phyloP scores from a whole-genome alignment of 345 rosid genomes.

The Noccaea caerulescens region DNA sequence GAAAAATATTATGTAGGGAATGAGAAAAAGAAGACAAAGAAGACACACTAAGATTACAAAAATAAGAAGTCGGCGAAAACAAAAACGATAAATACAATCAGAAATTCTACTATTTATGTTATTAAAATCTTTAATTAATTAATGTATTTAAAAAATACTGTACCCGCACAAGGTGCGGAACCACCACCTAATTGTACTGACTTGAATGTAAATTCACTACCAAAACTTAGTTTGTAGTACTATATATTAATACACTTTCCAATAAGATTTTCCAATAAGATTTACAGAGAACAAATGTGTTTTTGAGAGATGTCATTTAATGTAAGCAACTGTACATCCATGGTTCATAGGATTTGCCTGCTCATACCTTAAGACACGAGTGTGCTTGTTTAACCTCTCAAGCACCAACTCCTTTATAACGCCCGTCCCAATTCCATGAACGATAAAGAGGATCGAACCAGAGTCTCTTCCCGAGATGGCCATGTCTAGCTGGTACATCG shows the following conservation, averaged over 20 bases:
- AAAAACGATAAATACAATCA: too few species aligned
- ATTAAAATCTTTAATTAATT: too few species aligned
- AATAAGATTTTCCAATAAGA: too few species aligned
- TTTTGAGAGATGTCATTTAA: constrained; percentile 52
- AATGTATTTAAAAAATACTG: too few species aligned
- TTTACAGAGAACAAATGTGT: constrained; percentile 10
- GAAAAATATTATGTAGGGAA: too few species aligned
- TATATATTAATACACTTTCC: too few species aligned
- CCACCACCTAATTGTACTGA: not conserved
- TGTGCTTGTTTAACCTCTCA: constrained; percentile 60
- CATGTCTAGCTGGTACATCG: constrained; percentile 64
- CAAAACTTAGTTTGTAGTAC: constrained; percentile 8
- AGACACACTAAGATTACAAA: too few species aligned
- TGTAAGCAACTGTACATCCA: constrained; percentile 91
- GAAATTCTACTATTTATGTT: too few species aligned
- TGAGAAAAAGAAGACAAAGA: too few species aligned
- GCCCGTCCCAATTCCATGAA: constrained; percentile 88
- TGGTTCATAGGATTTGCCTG: constrained; percentile 76
- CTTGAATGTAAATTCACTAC: constrained; percentile 11
- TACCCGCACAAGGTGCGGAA: too few species aligned
- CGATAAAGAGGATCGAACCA: constrained; percentile 60
- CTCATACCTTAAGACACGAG: constrained; percentile 65
- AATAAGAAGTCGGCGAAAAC: too few species aligned
- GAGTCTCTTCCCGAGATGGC: constrained; percentile 59
- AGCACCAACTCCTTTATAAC: constrained; percentile 69